Evolutionary conservation across 768 basidiomycete species (phyloP), one percentile per base, ranked within the genome.

Genomic region (Kwoniella dendrophila): DNA sequence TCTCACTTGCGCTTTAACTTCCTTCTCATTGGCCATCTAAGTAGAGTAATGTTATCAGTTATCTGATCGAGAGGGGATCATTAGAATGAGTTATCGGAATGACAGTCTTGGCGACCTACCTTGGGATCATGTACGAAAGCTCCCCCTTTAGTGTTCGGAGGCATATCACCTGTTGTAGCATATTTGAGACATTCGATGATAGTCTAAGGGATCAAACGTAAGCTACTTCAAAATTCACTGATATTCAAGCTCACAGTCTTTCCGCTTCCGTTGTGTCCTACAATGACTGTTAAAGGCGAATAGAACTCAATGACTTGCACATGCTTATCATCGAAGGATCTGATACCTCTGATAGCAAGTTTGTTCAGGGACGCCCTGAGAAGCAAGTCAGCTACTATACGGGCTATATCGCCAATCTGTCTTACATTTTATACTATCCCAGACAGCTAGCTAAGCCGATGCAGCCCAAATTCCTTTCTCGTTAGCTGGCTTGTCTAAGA

Each of bases 131-230:
- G 96, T 3, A 99, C 81, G 80, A 98, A 99, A 0, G 96, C 96
- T n/a, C 95, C 96, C 32, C 95, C 95, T 63, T 93, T 92, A 24
- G 94, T 92, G 74, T 95, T 95, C 0, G 96, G 91, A 0, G 96
- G 96, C 70, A 98, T 89, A 78, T 98, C 95, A 29, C 96, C 96
- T 0, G 96, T 99, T 0, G 96, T 96, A 11, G 92, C 92, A 77
- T 99, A 99, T 82, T 98, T 98, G 79, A 99, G 85, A 81, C 95
- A 98, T 83, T 99, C 96, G 79, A 99, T 98, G 75, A 98, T 90
- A 0, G 95, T 99, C 83, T 30, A 14, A 27, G 18, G 20, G 1
- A 49, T 34, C 14, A 1, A 14, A 22, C 20, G 24, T 48, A 20
- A 62, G 51, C 38, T 41, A 6, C 12, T 50, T 10, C 22, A 32